phyloP scores from a whole-genome alignment of 352 stramenopile species.

The Halophytophthora batemanensis region DNA sequence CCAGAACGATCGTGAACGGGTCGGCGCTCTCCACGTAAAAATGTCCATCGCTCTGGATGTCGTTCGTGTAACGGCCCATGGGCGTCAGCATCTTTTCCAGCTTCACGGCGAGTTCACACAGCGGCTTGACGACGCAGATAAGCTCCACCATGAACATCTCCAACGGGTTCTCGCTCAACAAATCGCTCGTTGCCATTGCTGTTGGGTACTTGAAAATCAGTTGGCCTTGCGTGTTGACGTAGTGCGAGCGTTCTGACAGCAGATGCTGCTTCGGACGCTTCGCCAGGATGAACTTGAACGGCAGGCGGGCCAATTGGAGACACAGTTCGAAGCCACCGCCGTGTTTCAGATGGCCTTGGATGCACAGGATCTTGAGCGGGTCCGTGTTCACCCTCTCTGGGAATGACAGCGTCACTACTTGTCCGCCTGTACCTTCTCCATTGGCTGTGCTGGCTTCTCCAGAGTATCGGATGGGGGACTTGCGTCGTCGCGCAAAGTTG shows the following conservation, averaged over 20 bases:
- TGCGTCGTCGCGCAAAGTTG: conserved; percentile 81
- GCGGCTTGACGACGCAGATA: conserved; percentile 80
- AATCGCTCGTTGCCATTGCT: conserved; percentile 58
- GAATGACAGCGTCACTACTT: conserved; percentile 86
- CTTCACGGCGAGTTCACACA: conserved; percentile 83
- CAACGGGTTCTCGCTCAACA: conserved; percentile 79
- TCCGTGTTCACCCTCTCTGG: conserved; percentile 83
- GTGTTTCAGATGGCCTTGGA: conserved; percentile 80
- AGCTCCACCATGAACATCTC: conserved; percentile 87
- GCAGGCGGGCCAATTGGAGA: conserved; percentile 54
- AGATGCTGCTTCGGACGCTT: conserved; percentile 56
- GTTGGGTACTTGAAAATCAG: conserved; percentile 83
- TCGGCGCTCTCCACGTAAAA: conserved; percentile 85
- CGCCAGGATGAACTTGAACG: conserved; percentile 70
- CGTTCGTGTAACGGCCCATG: conserved; percentile 72
- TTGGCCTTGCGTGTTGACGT: conserved; percentile 69
- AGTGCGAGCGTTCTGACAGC: conserved; percentile 61
- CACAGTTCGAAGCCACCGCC: conserved; percentile 75
- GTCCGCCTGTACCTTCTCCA: conserved; percentile 59
- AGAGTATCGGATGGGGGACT: conserved; percentile 81
- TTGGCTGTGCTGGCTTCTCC: conserved; percentile 62
- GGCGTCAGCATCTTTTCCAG: conserved; percentile 68
- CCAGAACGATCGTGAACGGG: conserved; percentile 81
- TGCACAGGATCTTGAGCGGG: conserved; percentile 70
- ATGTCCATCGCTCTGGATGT: conserved; percentile 63